Conservation (phyloP, 2,329 filamentous ascomycete genomes). For the Nemania sp. region DNA sequence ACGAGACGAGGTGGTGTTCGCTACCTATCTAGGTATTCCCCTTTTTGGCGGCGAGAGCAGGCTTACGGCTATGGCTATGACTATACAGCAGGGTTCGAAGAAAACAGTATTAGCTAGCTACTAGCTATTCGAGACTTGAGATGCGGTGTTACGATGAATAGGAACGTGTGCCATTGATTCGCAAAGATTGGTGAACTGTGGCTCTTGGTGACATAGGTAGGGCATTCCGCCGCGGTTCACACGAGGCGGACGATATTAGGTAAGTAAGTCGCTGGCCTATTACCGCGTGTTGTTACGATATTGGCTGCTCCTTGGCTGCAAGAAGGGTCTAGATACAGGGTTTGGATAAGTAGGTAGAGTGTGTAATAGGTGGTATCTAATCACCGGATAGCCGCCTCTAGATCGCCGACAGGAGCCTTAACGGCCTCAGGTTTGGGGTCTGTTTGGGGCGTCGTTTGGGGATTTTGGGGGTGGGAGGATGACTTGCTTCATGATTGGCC, state of each 20-base stretch:
- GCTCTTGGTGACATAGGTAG: slow-evolving; percentile 17
- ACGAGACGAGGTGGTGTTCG: slow-evolving; percentile 39
- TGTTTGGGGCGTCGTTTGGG: background rate
- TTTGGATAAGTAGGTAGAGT: background rate
- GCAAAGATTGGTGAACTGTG: slow-evolving; percentile 17
- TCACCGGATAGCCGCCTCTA: background rate
- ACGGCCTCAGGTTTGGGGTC: background rate
- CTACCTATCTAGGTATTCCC: slow-evolving; percentile 28
- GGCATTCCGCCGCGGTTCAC: slow-evolving; percentile 10
- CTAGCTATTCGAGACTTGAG: slow-evolving; percentile 36
- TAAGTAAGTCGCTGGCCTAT: slow-evolving; percentile 8
- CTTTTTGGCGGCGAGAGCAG: slow-evolving; percentile 29
- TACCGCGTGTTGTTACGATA: background rate
- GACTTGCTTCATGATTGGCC: slow-evolving; percentile 22
- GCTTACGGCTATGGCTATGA: slow-evolving; percentile 26
- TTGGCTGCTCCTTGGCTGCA: background rate
- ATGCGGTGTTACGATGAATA: slow-evolving; percentile 40
- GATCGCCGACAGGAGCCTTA: background rate
- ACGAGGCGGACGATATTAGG: slow-evolving; percentile 29
- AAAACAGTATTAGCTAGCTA: slow-evolving; percentile 42
- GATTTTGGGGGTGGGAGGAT: background rate
- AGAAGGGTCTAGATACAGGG: background rate
- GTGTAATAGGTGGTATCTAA: background rate
- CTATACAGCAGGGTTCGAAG: slow-evolving; percentile 29
- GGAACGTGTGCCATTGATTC: slow-evolving; percentile 27